Evolutionary conservation across 2,329 filamentous ascomycete species (phyloP), one percentile per base, ranked within the genome.

Genomic region (Stachybotrys elegans): DNA sequence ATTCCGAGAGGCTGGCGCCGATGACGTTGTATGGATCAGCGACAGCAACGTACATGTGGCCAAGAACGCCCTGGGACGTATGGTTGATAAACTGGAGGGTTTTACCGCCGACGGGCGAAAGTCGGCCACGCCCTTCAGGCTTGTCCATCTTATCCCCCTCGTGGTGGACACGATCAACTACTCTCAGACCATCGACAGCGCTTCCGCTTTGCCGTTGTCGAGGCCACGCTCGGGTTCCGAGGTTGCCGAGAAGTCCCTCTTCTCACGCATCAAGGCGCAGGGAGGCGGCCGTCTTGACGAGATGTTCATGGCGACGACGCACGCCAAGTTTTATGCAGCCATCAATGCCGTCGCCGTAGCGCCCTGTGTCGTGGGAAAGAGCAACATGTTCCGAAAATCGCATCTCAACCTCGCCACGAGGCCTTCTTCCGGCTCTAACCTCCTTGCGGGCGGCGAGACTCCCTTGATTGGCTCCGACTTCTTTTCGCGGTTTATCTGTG

Each of bases 21-120:
- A 87, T 2, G 90, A 96, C 59, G 76, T 97, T 21, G 75, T 98
- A 19, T 98, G 93, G 93, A 84, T 96, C 41, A 78, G 95, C 17
- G 93, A 98, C 67, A 96, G 91, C 70, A 98, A 98, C 58, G 83
- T 98, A 42, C 98, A 94, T 93, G 77, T 96, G 27, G 81, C 81
- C 6, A 81, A 73, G 35, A 86, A 86, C 11, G 88, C 89, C 1
- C 81, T 86, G 39, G 89, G 86, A 1, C 81, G 91, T 44, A 93
- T 97, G 86, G 88, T 97, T 7, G 89, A 95, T 61, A 84, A 82
- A 61, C 73, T 98, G 2, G 84, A 81, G 59, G 94, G 93, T 2
- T 82, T 77, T 43, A 68, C 63, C 2, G 58, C 68, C 1, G 58
- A 72, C 22, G 76, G 75, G 3, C 72, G 64, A 32, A 23, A 41